Conservation (phyloP, 768 basidiomycete species). For the Mycena metata region DNA sequence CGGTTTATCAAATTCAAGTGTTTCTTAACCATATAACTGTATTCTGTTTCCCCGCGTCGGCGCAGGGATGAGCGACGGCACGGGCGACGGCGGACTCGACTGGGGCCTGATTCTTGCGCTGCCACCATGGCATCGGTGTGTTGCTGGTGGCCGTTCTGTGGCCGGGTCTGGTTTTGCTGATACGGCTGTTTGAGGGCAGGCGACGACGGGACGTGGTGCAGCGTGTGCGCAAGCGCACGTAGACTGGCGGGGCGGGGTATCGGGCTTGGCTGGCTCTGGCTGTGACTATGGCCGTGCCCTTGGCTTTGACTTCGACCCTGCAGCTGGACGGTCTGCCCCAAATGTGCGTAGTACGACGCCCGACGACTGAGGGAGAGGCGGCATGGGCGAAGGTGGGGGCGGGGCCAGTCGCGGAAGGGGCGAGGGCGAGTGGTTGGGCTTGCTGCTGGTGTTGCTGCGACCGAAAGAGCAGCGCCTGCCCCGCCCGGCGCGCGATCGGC, state of each 20-base stretch:
- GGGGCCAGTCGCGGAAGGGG: constrained; percentile 37
- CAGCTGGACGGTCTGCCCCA: constrained; percentile 3
- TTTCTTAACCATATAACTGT: no score
- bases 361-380: constrained; percentile 34
- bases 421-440: constrained; percentile 17
- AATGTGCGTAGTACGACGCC: constrained; percentile 32
- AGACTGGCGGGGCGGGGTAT: neutral
- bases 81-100: constrained; percentile 36
- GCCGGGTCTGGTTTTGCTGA: neutral
- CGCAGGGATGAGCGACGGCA: constrained; percentile 34
- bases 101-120: no score
- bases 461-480: constrained; percentile 42
- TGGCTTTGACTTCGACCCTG: neutral
- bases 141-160: neutral
- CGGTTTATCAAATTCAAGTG: no score
- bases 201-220: constrained; percentile 39
- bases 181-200: constrained; percentile 41
- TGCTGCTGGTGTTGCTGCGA: constrained; percentile 35
- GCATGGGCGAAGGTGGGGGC: constrained; percentile 44
- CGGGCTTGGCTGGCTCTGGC: neutral
- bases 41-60: no score
- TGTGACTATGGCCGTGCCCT: no score
- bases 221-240: neutral
- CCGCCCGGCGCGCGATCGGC: constrained; percentile 38
- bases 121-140: no score